Base-by-base conservation (phyloP, 2,329 filamentous ascomycete genomes). In the Neopestalotiopsis clavispora region DNA sequence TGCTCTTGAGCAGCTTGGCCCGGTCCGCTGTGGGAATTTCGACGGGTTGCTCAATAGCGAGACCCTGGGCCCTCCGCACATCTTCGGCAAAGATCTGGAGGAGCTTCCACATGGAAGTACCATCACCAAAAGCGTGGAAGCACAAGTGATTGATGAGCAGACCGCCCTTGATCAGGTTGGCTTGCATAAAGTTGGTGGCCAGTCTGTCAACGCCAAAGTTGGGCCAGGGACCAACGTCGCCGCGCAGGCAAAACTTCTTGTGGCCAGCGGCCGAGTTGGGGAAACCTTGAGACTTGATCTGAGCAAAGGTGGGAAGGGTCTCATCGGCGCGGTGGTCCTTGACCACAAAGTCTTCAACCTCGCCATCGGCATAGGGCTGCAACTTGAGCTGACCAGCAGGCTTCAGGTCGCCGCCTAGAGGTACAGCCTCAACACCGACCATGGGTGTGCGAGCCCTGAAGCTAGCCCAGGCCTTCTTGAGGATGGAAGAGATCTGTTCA, bases 81-180 rank as follows among this genome's bases (percentile, higher is more conserved):
- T 78, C 78, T 61, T 81, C 78, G 4, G 79, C 79, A 78, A 79
- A 80, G 9, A 78, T 72, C 34, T 77, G 74, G 20, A 76, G 74
- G 75, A 78, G 78, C 49, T 71, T 74, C 58, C 73, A 76, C 60
- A 78, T 80, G 4, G 75, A 71, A 10, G 72, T 78, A 3, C 75
- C 79, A 10, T 81, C 80, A 7, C 78, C 79, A 20, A 77, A 74
- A 67, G 81, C 75, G 58, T 81, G 79, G 12, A 79, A 75, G 42
- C 74, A 72, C 62, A 70, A 71, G 70, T 71, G 70, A 30, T 69
- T 75, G 63, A 79, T 61, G 10, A 79, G 70, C 66, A 79, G 34
- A 13, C 77, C 77, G 2, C 78, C 77, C 1, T 65, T 68, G 52
- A 78, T 74, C 68, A 79, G 78, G 68, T 78, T 79, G 60, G 73